These are phyloP conservation scores for Ormosia semicastrata DNA, from an alignment of 306 rosid species.

Conservation along the genomic window DNA sequence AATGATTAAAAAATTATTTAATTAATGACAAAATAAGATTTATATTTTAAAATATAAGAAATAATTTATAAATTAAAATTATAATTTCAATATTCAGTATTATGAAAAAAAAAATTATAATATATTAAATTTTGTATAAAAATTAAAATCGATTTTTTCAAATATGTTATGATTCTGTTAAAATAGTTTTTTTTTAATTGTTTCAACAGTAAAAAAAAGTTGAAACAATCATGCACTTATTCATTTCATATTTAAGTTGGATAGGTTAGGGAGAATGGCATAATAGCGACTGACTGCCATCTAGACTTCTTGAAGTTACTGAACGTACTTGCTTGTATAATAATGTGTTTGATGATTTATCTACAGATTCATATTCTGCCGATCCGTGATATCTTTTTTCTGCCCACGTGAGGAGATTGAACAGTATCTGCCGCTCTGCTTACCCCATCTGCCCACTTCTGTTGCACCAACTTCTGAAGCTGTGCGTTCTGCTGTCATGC, in stretches of 20 bases:
- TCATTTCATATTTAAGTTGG: neutral
- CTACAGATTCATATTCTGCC: constrained; percentile 94
- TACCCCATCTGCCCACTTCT: constrained; percentile 69
- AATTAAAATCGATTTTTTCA: too few relatives aligned
- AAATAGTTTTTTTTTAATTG: too few relatives aligned
- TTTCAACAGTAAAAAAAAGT: too few relatives aligned
- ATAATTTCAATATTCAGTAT: too few relatives aligned
- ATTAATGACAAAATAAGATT: too few relatives aligned
- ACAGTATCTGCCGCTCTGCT: constrained; percentile 67
- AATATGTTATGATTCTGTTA: too few relatives aligned
- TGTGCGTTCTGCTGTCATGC: constrained; percentile 62
- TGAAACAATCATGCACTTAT: too few relatives aligned
- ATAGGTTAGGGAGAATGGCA: constrained; percentile 7
- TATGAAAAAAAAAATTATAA: too few relatives aligned
- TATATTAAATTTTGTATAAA: too few relatives aligned
- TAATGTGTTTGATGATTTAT: constrained; percentile 23
- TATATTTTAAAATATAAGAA: too few relatives aligned
- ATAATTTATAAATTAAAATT: too few relatives aligned
- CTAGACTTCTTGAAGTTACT: constrained; percentile 16
- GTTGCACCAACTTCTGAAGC: constrained; percentile 64
- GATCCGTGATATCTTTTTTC: constrained; percentile 67
- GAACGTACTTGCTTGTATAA: neutral
- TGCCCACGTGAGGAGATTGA: constrained; percentile 59
- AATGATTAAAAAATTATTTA: too few relatives aligned
- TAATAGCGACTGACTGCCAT: neutral